These are phyloP conservation scores for Aspergillus quadricinctus DNA, from an alignment of 2,329 filamentous ascomycete species.

Conservation along the genomic window DNA sequence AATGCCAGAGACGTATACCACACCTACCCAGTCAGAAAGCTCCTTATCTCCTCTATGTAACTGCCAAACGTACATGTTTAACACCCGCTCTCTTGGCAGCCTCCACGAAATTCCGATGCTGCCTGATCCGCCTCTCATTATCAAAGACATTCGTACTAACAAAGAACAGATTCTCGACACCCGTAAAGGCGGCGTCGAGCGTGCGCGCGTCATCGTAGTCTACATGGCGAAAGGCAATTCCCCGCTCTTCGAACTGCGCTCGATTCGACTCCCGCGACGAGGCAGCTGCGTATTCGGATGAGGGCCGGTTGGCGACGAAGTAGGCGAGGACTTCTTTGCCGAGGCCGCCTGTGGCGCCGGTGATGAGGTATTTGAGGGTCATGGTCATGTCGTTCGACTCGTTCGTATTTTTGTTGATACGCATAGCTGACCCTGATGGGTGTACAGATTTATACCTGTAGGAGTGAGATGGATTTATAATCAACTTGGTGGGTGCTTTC, in stretches of 20 bases:
- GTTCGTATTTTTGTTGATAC: too few species aligned
- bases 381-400: too few species aligned
- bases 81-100: conserved; percentile 52
- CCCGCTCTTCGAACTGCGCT: conserved; percentile 36
- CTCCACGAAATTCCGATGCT: conserved; percentile 49
- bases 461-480: neutral
- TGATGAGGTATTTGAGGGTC: conserved; percentile 36
- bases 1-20: conserved; percentile 60
- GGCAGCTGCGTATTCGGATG: conserved; percentile 47
- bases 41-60: too few species aligned
- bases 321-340: conserved; percentile 32
- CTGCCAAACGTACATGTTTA: too few species aligned
- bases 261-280: conserved; percentile 44
- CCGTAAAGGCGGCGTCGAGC: conserved; percentile 47
- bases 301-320: conserved; percentile 32
- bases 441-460: neutral
- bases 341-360: conserved; percentile 36
- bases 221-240: conserved; percentile 49
- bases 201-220: conserved; percentile 48
- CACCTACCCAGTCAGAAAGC: conserved; percentile 26
- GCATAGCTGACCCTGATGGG: neutral
- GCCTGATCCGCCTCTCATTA: conserved; percentile 43
- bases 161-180: conserved; percentile 53
- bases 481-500: neutral
- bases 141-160: conserved; percentile 53